Evolutionary conservation across 1,284 basidiomycete genomes (phyloP).

Genomic region (Trametes pubescens): DNA sequence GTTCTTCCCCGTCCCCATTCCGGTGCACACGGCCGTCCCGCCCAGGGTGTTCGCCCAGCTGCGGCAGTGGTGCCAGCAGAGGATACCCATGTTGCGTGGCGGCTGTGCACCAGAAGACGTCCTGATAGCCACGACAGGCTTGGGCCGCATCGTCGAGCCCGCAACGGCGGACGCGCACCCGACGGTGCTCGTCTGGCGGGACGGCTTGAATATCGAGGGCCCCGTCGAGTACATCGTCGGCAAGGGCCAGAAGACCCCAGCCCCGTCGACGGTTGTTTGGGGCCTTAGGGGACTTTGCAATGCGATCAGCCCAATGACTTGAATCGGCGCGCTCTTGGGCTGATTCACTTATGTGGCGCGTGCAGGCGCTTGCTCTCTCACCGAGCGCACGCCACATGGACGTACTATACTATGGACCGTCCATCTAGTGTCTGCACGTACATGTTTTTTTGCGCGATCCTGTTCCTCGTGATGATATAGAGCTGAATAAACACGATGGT

Average conservation of each 20-base stretch:
- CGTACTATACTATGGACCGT: too few species aligned
- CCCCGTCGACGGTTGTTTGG: background rate
- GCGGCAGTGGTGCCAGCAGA: background rate
- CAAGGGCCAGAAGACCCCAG: background rate
- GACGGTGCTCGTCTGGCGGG: background rate
- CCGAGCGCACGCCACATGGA: too few species aligned
- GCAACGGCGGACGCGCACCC: background rate
- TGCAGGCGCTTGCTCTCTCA: too few species aligned
- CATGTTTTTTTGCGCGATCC: too few species aligned
- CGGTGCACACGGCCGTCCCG: background rate
- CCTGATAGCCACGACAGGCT: background rate
- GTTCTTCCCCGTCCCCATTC: background rate
- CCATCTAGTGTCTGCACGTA: too few species aligned
- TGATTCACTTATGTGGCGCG: too few species aligned
- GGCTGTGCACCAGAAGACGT: background rate
- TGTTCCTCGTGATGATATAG: too few species aligned
- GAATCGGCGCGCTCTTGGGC: too few species aligned
- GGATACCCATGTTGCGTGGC: background rate
- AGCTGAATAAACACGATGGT: too few species aligned
- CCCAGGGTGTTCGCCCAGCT: background rate
- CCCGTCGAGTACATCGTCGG: background rate
- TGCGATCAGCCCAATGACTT: too few species aligned
- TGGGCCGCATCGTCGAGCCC: background rate
- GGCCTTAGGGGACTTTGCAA: too few species aligned
- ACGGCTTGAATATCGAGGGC: background rate